Base-by-base conservation (phyloP, 2,329 filamentous ascomycete genomes). In the Colletotrichum nymphaeae region DNA sequence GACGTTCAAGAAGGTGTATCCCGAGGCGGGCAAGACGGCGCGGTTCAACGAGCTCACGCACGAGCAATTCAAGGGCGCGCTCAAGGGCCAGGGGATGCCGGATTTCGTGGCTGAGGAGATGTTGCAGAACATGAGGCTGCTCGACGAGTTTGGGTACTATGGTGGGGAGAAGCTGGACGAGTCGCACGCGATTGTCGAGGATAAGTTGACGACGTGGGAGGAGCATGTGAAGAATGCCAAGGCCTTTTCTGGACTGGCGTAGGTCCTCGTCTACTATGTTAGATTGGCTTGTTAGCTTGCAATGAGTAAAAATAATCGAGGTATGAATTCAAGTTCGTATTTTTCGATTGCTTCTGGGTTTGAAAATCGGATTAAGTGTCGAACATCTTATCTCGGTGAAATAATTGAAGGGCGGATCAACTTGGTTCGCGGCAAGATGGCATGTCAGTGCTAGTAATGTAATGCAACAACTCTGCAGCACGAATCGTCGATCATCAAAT, bases 91-190 rank as follows among this genome's bases (percentile, higher is more conserved):
- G 57, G 70, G 73, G 58, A 70, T 75, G 62, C 73, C 76, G 5
- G 67, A 67, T 14, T 76, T 76, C 32, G 80, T 79, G 76, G 78
- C 79, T 1, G 75, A 82, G 63, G 85, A 86, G 74, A 59, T 86
- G 75, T 69, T 83, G 14, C 84, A 86, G 78, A 86, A 85, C 69
- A 81, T 85, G 78, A 75, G 81, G n/a, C 77, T 86, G 8, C 72
- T 86, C n/a, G 79, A 82, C 35, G 81, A 83, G 22, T 83, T 81
- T 5, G 84, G 84, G 1, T 86, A 86, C 74, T 86, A 83, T 42
- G 81, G 71, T 5, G 81, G 81, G 1, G 82, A 78, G 37, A 77
- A 78, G 53, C 69, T 85, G 9, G 76, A 77, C 12, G 79, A 80
- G 72, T 83, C 81, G 35, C 64, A 79, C 55, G 75, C 69, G 2